A percentile compares a stretch with the other conserved stretches of the same genome.
Evolutionary conservation across 179 eudicot genomes (phyloP).

Genomic region (Patellifolia procumbens): DNA sequence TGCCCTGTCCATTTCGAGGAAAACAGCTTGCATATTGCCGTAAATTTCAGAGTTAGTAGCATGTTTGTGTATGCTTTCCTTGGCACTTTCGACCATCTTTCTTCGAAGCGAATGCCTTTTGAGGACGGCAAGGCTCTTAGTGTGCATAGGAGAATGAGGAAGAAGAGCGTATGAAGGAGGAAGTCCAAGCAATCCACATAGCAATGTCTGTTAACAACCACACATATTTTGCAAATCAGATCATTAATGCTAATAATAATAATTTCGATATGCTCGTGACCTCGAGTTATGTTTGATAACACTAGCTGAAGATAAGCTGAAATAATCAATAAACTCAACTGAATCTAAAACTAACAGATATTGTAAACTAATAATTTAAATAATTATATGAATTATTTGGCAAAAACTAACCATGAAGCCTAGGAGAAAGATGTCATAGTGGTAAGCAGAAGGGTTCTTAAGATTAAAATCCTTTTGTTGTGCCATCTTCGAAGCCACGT

Average conservation of each 20-base stretch:
- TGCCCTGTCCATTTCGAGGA: conserved; percentile 55
- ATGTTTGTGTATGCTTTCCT: conserved; percentile 54
- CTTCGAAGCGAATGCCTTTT: conserved; percentile 43
- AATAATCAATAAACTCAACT: too few species aligned
- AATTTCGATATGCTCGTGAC: too few species aligned
- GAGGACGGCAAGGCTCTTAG: conserved; percentile 34
- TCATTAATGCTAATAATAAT: too few species aligned
- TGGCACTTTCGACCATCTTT: conserved; percentile 59
- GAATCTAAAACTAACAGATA: too few species aligned
- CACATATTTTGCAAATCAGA: not conserved
- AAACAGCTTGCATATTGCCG: conserved; percentile 59
- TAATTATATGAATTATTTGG: too few species aligned
- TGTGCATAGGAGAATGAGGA: conserved; percentile 36
- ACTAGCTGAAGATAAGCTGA: too few species aligned
- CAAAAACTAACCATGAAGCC: conserved; percentile 40
- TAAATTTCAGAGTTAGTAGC: conserved; percentile 57
- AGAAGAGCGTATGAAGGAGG: conserved; percentile 35
- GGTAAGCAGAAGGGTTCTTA: conserved; percentile 51
- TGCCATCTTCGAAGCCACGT: conserved; percentile 53
- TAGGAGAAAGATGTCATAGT: conserved; percentile 48
- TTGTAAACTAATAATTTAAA: too few species aligned
- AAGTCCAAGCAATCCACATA: conserved; percentile 36
- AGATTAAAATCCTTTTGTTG: conserved; percentile 53
- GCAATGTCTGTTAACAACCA: conserved; percentile 24
- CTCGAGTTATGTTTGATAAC: too few species aligned